phyloP scores from a whole-genome alignment of 2,329 filamentous ascomycete genomes.

The Zymoseptoria ardabiliae region DNA sequence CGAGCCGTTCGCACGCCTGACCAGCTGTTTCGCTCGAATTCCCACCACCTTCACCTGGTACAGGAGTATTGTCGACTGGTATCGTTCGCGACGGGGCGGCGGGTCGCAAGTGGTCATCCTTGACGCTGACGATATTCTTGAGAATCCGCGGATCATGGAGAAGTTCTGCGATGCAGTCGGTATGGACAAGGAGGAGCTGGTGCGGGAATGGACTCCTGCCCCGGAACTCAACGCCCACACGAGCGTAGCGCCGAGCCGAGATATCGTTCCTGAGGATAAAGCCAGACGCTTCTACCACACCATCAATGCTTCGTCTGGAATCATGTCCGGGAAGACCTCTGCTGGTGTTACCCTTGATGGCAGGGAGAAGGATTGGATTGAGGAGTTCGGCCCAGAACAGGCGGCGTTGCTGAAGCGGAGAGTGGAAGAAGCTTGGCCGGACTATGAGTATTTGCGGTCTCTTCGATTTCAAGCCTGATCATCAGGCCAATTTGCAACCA shows the following conservation, averaged over 20 bases:
- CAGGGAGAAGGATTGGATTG: not conserved
- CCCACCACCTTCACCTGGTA: slow-evolving; percentile 4
- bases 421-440: slow-evolving; percentile 4
- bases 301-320: not conserved
- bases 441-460: slow-evolving; percentile 5
- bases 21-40: not conserved
- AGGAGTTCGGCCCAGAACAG: slow-evolving; percentile 2
- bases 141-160: not conserved
- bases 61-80: slow-evolving; percentile 6
- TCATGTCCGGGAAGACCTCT: not conserved
- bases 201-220: slow-evolving; percentile 1
- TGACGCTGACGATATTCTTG: slow-evolving; percentile 7
- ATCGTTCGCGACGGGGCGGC: not conserved
- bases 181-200: not conserved
- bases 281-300: slow-evolving; percentile 1
- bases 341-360: not conserved
- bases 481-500: no score
- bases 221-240: not conserved
- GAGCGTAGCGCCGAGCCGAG: not conserved
- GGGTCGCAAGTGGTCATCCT: not conserved
- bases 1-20: not conserved
- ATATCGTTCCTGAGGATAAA: not conserved
- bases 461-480: not conserved
- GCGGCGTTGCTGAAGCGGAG: not conserved
- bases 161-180: slow-evolving; percentile 2